Evolutionary conservation across 2,329 filamentous ascomycete species (phyloP), one percentile per base, ranked within the genome.

Genomic region (Fusarium circinatum): DNA sequence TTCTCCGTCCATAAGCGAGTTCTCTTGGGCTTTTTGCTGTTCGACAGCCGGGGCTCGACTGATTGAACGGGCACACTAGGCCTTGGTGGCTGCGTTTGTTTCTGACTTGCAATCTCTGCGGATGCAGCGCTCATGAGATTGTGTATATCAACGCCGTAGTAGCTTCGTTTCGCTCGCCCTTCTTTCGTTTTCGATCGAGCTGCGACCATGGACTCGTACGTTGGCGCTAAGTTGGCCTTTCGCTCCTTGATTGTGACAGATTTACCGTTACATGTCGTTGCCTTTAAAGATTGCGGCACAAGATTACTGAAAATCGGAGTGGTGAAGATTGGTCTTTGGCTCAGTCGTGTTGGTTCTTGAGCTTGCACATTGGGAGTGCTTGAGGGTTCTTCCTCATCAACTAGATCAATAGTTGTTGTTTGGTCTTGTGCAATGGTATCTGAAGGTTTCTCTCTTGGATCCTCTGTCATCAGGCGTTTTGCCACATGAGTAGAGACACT

Each of bases 131-230:
- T 91, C 65, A 98, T 88, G 44, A 99, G 85, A 62, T 90, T 87
- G 81, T 98, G 95, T 39, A 99, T 96, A 52, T 98, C 92, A 73
- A 99, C 92, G 15, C 96, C 96, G 80, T 98, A 99, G 83, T 95
- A 98, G 76, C 91, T 92, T 76, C 90, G 90, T 77, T 89, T 90
- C 6, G 93, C 93, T 66, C 90, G 87, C 5, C 92, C 92, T 64
- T 92, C 89, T 71, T 89, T 90, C 2, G 88, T 90, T 62, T 84
- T 89, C 10, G 92, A 94, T 56, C 92, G 86, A 17, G 90, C 88
- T 28, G 92, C 92, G 7, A 93, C 89, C 75, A 94, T 87, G 44
- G 88, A 84, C 77, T 93, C 90, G 77, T 92, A 94, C 0, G 92
- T 85, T 3, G 88, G 79, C 2, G 83, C 79, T 3, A 82, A 80